Percentiles rank a stretch among this genome's conserved stretches.
Evolutionary conservation across 108 stramenopile genomes (phyloP).

Genomic region (Cylindrotheca closterium): DNA sequence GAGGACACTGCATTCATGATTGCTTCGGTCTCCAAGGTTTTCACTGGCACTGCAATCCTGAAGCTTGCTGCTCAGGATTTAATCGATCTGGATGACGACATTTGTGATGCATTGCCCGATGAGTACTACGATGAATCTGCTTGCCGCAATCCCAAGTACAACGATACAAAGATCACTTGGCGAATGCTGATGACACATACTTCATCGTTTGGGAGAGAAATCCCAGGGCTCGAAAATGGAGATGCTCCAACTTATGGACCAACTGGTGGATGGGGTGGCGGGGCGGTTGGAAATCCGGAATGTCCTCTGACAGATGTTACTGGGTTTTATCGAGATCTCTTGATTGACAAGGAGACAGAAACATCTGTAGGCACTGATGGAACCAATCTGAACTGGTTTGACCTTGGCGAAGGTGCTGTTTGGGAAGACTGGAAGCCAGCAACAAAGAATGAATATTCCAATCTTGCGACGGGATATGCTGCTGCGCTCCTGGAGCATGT

Average conservation of each 20-base stretch:
- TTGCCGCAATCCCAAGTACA: slow-evolving; percentile 25
- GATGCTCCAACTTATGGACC: too few relatives aligned
- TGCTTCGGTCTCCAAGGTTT: slow-evolving; percentile 25
- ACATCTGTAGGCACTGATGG: slow-evolving; percentile 7
- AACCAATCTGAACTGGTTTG: slow-evolving; percentile 17
- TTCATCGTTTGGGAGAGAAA: slow-evolving; percentile 11
- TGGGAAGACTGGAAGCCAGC: slow-evolving; percentile 11
- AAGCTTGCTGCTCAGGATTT: too few relatives aligned
- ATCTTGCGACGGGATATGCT: slow-evolving; percentile 18
- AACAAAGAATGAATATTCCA: slow-evolving; percentile 9
- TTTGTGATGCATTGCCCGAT: slow-evolving; percentile 23
- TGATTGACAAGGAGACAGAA: slow-evolving; percentile 2
- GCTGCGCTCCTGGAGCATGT: slow-evolving; percentile 17
- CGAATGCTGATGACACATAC: slow-evolving; percentile 29
- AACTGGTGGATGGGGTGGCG: slow-evolving; percentile 3
- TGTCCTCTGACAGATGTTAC: slow-evolving; percentile 14
- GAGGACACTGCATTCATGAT: slow-evolving; percentile 30
- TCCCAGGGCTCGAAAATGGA: slow-evolving; percentile 4
- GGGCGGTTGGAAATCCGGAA: slow-evolving; percentile 13
- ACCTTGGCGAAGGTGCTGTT: background rate
- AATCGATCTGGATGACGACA: slow-evolving; percentile 23
- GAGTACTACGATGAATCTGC: background rate
- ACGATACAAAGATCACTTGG: slow-evolving; percentile 14
- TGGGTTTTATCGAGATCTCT: slow-evolving; percentile 20
- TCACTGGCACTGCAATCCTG: slow-evolving; percentile 15